Conservation (phyloP, 441 rosid species). For the Aleurites moluccanus region DNA sequence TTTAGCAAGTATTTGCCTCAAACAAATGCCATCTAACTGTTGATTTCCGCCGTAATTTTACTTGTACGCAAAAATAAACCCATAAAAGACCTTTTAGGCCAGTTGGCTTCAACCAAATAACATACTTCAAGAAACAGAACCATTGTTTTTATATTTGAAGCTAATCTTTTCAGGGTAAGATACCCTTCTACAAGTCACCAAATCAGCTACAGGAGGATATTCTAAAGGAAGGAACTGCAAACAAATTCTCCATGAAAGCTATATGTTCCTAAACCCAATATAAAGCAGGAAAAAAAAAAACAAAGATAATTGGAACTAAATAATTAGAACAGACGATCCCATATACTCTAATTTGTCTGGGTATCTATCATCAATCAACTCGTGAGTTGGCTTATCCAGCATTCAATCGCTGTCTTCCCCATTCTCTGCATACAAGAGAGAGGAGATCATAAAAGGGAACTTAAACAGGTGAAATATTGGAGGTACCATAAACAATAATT, state of each 20-base stretch:
- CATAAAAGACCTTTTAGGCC: not conserved
- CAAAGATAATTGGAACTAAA: not conserved
- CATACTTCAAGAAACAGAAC: slow-evolving; percentile 7
- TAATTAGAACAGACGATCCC: slow-evolving; percentile 8
- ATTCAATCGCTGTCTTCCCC: slow-evolving; percentile 49
- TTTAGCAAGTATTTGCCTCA: not conserved
- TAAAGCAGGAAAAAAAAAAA: not conserved
- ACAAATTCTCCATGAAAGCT: slow-evolving; percentile 22
- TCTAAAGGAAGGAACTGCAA: slow-evolving; percentile 14
- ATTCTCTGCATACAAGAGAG: slow-evolving; percentile 34
- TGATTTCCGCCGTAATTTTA: not conserved
- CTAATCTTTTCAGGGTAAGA: not conserved
- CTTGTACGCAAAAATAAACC: not conserved
- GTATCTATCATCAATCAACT: slow-evolving; percentile 19
- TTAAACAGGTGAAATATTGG: not conserved
- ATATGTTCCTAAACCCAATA: slow-evolving; percentile 14
- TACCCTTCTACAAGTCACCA: slow-evolving; percentile 1
- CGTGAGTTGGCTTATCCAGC: slow-evolving; percentile 18
- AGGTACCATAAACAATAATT: not conserved
- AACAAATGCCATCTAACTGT: not conserved
- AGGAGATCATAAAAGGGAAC: not conserved
- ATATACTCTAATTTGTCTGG: slow-evolving; percentile 15
- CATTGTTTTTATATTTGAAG: slow-evolving; percentile 8
- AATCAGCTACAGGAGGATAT: not conserved
- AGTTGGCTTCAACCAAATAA: not conserved